phyloP scores from a whole-genome alignment of 1,139 yeast genomes.

The Kluyveromyces sp. region DNA sequence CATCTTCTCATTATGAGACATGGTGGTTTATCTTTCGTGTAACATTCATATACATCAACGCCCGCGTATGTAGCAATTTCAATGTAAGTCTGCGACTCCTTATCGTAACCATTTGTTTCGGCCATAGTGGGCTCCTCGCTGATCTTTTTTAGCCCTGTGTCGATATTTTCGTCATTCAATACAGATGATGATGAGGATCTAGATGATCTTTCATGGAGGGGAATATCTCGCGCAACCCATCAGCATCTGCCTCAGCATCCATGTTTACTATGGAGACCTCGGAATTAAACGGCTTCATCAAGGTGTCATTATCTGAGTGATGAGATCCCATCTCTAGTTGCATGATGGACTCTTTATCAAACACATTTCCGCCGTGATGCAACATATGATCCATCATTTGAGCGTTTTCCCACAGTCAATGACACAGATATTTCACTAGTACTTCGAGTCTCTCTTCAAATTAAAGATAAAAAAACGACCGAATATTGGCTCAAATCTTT shows the following conservation, averaged over 20 bases:
- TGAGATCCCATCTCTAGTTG: not conserved
- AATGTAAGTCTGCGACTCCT: constrained; percentile 14
- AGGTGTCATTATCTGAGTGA: not conserved
- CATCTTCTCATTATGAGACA: constrained; percentile 58
- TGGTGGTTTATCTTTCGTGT: constrained; percentile 28
- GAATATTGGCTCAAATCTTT: too few species aligned
- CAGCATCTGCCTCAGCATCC: not conserved
- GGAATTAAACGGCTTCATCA: constrained; percentile 2
- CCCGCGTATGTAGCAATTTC: constrained; percentile 31
- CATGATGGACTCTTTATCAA: not conserved
- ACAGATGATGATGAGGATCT: not conserved
- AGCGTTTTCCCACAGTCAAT: not conserved
- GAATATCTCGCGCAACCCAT: not conserved
- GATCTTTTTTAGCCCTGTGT: not conserved
- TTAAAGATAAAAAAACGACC: too few species aligned
- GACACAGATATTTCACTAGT: not conserved
- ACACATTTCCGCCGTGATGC: not conserved
- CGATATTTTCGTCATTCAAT: not conserved
- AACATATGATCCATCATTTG: not conserved
- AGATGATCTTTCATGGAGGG: not conserved
- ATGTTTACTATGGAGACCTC: not conserved
- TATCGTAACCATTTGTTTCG: constrained; percentile 1
- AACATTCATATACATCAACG: constrained; percentile 53
- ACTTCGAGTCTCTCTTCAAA: too few species aligned
- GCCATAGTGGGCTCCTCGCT: not conserved